Evolutionary conservation across 2,329 filamentous ascomycete genomes (phyloP), one percentile per base, ranked within the genome.

Genomic region (Rutstroemia sydowiana): DNA sequence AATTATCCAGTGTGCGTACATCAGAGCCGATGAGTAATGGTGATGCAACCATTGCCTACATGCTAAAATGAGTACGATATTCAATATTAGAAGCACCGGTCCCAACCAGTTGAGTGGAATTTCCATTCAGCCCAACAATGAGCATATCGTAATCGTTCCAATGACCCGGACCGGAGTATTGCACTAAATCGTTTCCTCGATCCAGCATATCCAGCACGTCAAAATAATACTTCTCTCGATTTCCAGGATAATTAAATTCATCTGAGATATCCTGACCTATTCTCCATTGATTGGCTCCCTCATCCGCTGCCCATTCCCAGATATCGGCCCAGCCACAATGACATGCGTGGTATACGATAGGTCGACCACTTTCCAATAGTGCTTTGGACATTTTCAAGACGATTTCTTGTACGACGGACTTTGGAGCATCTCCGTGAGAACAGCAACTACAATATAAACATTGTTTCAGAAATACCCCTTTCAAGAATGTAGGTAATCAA

Each of bases 291-390:
- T 70, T 69, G 3, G 64, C 63, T 30, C 68, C 61, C 9, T 54
- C 51, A 14, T 65, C 66, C 8, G 61, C 57, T 1, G 63, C 65
- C 64, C 66, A 69, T 28, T 66, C 62, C 63, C 63, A 66, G 1
- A 70, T 72, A 30, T 71, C 69, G 36, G 77, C 74, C 51, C 74
- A 69, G 13, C 75, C 75, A 76, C 76, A 79, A 51, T 77, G 68
- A 53, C 69, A 71, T 16, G 71, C 59, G 2, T 63, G 65, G 56
- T 66, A 71, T 7, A 71, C 59, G 16, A 70, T 70, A 13, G 68
- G 64, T n/a, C 68, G 62, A 2, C 66, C 66, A 2, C 66, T 67
- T 13, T 62, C 63, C 51, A 65, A 64, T 18, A 71, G 57, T 3
- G 68, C 68, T 50, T 67, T 56, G 1, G 59, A 52, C 68, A 70